Evolutionary conservation across 2,329 filamentous ascomycete species (phyloP), one percentile per base, ranked within the genome.

Genomic region (Bipolaris bicolor): DNA sequence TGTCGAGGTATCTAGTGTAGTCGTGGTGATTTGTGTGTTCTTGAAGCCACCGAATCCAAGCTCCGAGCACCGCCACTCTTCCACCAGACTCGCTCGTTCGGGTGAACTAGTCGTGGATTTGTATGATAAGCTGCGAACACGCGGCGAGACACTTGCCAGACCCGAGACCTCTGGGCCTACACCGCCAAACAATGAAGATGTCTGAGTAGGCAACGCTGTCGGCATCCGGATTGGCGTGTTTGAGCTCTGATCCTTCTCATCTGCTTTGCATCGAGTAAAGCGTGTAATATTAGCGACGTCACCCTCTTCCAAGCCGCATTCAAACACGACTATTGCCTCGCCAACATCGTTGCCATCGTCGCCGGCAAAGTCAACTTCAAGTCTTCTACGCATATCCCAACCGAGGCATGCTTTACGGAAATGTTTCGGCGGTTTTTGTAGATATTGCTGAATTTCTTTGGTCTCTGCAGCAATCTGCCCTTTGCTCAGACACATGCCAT

Each of bases 321-420:
- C 83, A 45, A 97, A 82, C 2, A 96, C 83, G 24, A 96, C 82
- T 37, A 96, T 80, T 15, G 83, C 84, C 75, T 97, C 94, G 18
- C 92, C 92, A 24, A 88, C 88, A 47, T 88, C 86, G 52, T 86
- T 81, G n/a, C 86, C 85, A 76, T 95, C 90, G 63, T 93, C 91
- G 18, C 86, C 87, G 39, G 90, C 90, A 77, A 97, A 98, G 71
- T 99, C 95, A 2, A 97, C 91, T 67, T 95, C 89, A 2, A 98
- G 80, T 60, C 82, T 87, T 58, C 92, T 86, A 51, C 87, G 87
- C 93, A 98, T 98, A 69, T 98, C 91, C 94, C 95, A 98, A 2
- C 90, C 90, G 56, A 90, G 80, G 69, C 90, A 98, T 1, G 86
- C 81, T 67, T 88, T 88, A 20, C 88, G 87, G 73, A 96, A 96